These are phyloP conservation scores for Hericium alpestre DNA, from an alignment of 768 basidiomycete species.

Conservation along the genomic window DNA sequence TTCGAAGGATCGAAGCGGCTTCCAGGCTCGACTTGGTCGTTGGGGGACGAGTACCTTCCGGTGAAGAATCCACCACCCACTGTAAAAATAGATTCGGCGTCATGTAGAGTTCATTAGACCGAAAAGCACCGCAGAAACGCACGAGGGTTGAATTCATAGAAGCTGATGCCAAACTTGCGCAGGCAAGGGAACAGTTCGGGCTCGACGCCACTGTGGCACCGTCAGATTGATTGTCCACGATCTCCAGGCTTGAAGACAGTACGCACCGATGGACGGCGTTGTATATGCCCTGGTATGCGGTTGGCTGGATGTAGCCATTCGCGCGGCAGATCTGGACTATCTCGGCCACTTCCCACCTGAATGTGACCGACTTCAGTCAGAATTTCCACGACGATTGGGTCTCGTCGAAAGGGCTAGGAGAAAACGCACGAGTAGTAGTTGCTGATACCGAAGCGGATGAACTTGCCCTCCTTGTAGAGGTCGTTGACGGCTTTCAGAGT, in stretches of 20 bases:
- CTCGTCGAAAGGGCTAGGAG: not conserved
- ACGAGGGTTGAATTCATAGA: conserved; percentile 33
- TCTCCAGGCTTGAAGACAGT: not conserved
- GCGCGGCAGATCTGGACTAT: conserved; percentile 22
- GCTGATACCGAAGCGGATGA: conserved; percentile 35
- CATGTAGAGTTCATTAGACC: not conserved
- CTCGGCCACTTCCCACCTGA: conserved; percentile 35
- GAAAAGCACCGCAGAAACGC: conserved; percentile 7
- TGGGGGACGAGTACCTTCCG: conserved; percentile 23
- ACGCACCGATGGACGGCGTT: conserved; percentile 28
- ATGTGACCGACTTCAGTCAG: not conserved
- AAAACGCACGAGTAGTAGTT: conserved; percentile 31
- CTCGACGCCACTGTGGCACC: conserved; percentile 22
- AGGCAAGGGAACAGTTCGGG: conserved; percentile 33
- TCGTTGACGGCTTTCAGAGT: conserved; percentile 38
- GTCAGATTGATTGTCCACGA: not conserved
- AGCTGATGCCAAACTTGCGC: conserved; percentile 29
- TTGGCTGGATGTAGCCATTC: conserved; percentile 37
- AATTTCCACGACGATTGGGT: conserved; percentile 1
- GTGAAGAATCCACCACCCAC: conserved; percentile 33
- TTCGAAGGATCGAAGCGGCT: conserved; percentile 45
- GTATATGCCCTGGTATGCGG: conserved; percentile 38
- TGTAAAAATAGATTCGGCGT: conserved; percentile 5
- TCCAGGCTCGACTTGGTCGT: conserved; percentile 35
- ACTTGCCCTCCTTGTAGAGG: conserved; percentile 41